Conservation (phyloP, 2,329 filamentous ascomycete species). For the Sporothrix globosa region DNA sequence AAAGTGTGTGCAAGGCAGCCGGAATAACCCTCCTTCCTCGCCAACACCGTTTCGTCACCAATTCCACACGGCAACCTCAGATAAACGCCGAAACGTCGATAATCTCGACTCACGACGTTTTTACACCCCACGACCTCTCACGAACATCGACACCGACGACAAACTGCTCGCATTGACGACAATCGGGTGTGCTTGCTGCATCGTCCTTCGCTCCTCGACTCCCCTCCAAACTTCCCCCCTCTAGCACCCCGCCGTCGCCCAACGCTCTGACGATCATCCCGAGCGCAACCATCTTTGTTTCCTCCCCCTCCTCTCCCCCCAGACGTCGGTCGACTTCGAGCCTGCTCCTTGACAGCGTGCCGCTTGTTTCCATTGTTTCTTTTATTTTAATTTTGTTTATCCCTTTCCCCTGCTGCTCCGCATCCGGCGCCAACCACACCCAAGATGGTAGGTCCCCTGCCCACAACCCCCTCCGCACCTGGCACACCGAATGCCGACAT, state of each 20-base stretch:
- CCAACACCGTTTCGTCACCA: slow-evolving; percentile 17
- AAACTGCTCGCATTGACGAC: neutral
- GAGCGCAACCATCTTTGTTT: slow-evolving; percentile 1
- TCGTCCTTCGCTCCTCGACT: neutral
- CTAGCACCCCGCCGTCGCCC: neutral
- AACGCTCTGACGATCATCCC: slow-evolving; percentile 19
- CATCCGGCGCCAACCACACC: slow-evolving; percentile 18
- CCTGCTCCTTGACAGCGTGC: slow-evolving; percentile 1
- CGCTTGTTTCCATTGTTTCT: neutral
- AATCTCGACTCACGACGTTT: slow-evolving; percentile 3
- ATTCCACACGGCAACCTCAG: slow-evolving; percentile 18
- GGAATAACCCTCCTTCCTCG: slow-evolving; percentile 29
- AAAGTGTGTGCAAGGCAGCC: slow-evolving; percentile 28
- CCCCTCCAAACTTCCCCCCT: neutral
- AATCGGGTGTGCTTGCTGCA: neutral
- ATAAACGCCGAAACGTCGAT: slow-evolving; percentile 1
- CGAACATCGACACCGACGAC: slow-evolving; percentile 6
- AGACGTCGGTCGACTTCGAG: neutral
- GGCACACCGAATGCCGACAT: neutral
- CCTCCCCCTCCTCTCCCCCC: neutral
- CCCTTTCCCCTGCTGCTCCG: neutral
- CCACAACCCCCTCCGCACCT: neutral
- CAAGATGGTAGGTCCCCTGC: slow-evolving; percentile 26
- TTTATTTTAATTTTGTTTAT: neutral
- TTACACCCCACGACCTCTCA: neutral